Base-by-base conservation (phyloP, 768 basidiomycete species). In the Pleurotus tuber-regium region DNA sequence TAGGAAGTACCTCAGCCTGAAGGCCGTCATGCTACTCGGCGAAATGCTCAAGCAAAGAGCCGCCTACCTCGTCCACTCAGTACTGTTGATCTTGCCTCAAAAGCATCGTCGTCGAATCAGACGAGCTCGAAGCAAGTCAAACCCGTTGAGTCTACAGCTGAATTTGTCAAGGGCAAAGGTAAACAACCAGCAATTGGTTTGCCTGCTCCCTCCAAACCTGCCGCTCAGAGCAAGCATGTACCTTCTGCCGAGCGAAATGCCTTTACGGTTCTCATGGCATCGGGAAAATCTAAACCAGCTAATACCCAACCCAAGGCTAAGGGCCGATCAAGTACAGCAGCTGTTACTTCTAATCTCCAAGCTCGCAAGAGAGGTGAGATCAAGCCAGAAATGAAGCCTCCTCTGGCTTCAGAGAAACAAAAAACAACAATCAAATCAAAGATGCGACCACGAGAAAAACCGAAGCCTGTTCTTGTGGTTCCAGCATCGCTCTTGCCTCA, bases 371-470 rank as follows among this genome's bases (percentile, higher is more conserved):
- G 51, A 19, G 54, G 56, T 4, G 54, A 57, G 33, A 51, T 18
- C 14, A 26, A 31, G 35, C 53, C 36, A 18, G 30, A 50, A 11
- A 54, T 14, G 16, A 29, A 25, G 29, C 18, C n/a, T 19, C 18
- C 25, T 11, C 41, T 44, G 19, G 55, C 49, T 31, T 33, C 48
- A 35, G 54, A 55, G 10, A 56, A 57, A 28, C 31, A 52, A 31
- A 70, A 69, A 51, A 19, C 56, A 35, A 69, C 69, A 43, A 53
- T 68, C 58, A 74, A 69, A 65, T 59, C 62, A 29, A 56, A 29
- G 30, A 55, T 38, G 43, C 52, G 11, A 57, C 56, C 39, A 26
- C 61, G 64, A 52, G 63, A 68, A 52, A 61, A 63, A 19, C 59
- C 68, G 16, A 67, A 71, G 47, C 55, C 68, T 25, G 29, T 35